Evolutionary conservation across 768 basidiomycete genomes (phyloP).

Genomic region (Zangia roseola): DNA sequence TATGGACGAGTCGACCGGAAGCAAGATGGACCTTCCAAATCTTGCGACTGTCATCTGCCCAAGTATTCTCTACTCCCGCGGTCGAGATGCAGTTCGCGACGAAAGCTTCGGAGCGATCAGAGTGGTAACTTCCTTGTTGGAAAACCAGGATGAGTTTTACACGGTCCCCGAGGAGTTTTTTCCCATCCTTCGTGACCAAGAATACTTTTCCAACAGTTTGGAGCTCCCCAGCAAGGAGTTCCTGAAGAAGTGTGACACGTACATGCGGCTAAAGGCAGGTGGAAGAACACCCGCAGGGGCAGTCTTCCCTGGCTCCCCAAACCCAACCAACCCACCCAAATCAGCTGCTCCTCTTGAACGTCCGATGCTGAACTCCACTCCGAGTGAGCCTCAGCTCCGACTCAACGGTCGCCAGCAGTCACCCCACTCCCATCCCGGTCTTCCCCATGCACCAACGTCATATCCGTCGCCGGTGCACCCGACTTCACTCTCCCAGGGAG

Average conservation of each 20-base stretch:
- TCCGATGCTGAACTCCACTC: constrained; percentile 39
- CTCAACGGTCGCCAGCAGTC: constrained; percentile 39
- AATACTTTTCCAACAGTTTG: constrained; percentile 83
- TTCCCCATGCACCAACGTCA: constrained; percentile 43
- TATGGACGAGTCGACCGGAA: constrained; percentile 94
- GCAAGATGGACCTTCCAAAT: constrained; percentile 97
- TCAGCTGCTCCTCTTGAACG: constrained; percentile 45
- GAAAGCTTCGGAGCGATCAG: constrained; percentile 89
- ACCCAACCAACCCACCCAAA: constrained; percentile 16
- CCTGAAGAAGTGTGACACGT: constrained; percentile 92
- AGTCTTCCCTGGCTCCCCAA: constrained; percentile 32
- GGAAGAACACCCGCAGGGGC: constrained; percentile 45
- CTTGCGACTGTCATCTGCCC: constrained; percentile 97
- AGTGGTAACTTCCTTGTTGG: constrained; percentile 82
- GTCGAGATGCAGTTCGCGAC: constrained; percentile 82
- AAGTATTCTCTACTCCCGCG: constrained; percentile 92
- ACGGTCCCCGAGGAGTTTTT: constrained; percentile 91
- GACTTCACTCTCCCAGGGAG: constrained; percentile 43
- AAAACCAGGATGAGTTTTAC: constrained; percentile 94
- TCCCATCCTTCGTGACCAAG: constrained; percentile 84
- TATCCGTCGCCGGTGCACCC: constrained; percentile 46
- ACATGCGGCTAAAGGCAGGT: constrained; percentile 66
- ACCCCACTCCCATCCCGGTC: constrained; percentile 39
- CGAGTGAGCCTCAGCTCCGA: constrained; percentile 38
- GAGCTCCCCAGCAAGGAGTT: constrained; percentile 95